Conservation (phyloP, 2,329 filamentous ascomycete genomes). For the Colletotrichum orchidophilum region DNA sequence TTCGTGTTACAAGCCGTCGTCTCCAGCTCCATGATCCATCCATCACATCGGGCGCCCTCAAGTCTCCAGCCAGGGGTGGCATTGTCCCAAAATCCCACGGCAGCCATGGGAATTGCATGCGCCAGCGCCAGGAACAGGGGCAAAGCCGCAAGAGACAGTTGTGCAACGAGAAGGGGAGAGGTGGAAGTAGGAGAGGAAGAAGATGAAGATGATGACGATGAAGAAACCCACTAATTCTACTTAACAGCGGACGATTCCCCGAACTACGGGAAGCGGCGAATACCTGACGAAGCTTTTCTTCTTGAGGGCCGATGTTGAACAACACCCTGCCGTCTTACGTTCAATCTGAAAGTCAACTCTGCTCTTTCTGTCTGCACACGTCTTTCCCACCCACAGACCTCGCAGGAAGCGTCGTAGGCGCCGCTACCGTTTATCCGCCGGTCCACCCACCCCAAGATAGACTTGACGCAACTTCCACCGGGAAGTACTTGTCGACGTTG, state of each 20-base stretch:
- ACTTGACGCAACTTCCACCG: neutral
- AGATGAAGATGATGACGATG: neutral
- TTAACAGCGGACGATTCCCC: slow-evolving; percentile 19
- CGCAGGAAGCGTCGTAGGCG: neutral
- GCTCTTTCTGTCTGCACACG: neutral
- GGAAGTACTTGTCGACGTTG: neutral
- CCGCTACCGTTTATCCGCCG: neutral
- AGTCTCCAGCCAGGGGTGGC: neutral
- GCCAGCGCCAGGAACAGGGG: slow-evolving; percentile 18
- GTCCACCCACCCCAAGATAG: neutral
- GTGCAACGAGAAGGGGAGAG: neutral
- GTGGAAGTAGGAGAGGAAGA: neutral
- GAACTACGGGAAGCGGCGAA: neutral
- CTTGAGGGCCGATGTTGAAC: neutral
- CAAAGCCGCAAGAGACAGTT: neutral
- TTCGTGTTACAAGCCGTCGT: neutral
- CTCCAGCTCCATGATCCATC: neutral
- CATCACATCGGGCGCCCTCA: neutral
- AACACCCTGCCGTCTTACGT: neutral
- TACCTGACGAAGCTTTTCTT: neutral
- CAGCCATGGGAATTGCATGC: neutral
- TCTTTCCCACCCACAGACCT: neutral
- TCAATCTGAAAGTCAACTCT: neutral
- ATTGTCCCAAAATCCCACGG: neutral
- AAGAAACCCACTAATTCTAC: slow-evolving; percentile 20